Base-by-base conservation (phyloP, 495 filamentous ascomycete species). In the Cercophora newfieldiana region DNA sequence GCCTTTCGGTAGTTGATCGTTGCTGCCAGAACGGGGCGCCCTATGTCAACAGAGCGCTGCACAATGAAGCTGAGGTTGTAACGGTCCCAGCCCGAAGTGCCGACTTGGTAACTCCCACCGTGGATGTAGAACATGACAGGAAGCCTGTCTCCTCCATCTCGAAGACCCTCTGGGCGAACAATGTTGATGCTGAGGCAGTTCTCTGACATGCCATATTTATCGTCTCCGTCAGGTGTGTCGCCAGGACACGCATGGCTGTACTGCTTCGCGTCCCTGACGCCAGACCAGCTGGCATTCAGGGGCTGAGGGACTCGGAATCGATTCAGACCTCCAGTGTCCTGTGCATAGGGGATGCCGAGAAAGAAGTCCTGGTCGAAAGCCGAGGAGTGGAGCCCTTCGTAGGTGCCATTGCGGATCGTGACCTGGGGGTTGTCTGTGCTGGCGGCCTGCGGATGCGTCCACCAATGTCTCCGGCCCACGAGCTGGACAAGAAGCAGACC, bases 61-160 rank as follows among this genome's bases (percentile, higher is more conserved):
- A 88, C 82, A 16, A 85, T 78, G 71, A 78, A 82, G n/a, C 75
- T 77, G 19, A 84, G 64, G 62, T 85, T 84, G 71, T 84, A 84
- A 3, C 79, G 74, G 47, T 61, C 44, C 49, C 56, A 48, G 53
- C 53, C 65, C 78, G 83, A 86, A 0, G 82, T 83, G 2, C 89
- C 89, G 3, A 86, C 71, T 69, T 89, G 85, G 68, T 89, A 90
- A 1, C 81, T 86, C 24, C 89, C 88, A 30, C 88, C 89, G 69
- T 84, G 88, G 47, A 92, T 90, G 86, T 87, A 91, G 7, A 89
- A 79, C 50, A 88, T 75, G 21, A 91, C 85, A 0, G 89, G 89
- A 1, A 91, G 73, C 16, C 81, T 80, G 5, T 79, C 69, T 2
- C 70, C 69, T 0, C n/a, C n/a, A n/a, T 70, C 61, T 25, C 63